phyloP scores from a whole-genome alignment of 2,329 filamentous ascomycete species.

The Cladophialophora exuberans region DNA sequence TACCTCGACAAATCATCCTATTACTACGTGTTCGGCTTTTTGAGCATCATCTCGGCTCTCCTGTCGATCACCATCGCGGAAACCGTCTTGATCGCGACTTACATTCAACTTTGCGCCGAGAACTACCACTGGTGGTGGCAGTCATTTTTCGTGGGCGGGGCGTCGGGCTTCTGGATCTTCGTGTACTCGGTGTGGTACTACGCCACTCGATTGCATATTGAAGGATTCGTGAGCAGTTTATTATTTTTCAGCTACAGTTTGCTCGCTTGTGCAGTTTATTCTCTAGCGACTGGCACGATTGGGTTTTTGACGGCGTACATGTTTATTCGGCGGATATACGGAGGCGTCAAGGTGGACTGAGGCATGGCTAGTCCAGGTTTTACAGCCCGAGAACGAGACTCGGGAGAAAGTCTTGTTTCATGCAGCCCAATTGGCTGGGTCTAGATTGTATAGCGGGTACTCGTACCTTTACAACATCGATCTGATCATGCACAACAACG shows the following conservation, averaged over 20 bases:
- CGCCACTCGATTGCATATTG: conserved; percentile 76
- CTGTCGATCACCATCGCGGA: conserved; percentile 77
- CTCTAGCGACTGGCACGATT: conserved; percentile 77
- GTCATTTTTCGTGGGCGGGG: conserved; percentile 77
- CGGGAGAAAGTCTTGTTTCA: conserved; percentile 1
- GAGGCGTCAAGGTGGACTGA: conserved; percentile 35
- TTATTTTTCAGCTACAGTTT: conserved; percentile 86
- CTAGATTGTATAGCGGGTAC: conserved; percentile 16
- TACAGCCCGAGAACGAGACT: neutral
- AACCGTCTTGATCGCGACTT: conserved; percentile 81
- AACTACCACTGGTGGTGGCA: conserved; percentile 95
- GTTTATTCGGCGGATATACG: conserved; percentile 77
- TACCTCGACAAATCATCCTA: conserved; percentile 92
- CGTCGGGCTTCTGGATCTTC: conserved; percentile 80
- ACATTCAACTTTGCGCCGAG: conserved; percentile 80
- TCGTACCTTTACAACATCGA: neutral
- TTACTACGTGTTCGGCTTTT: conserved; percentile 89
- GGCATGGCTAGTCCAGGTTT: neutral
- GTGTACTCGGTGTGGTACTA: conserved; percentile 85
- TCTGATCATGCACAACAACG: conserved; percentile 5
- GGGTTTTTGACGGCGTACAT: conserved; percentile 83
- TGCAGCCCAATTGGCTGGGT: conserved; percentile 9
- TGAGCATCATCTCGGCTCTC: conserved; percentile 73
- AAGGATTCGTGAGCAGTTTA: conserved; percentile 75
- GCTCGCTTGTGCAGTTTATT: conserved; percentile 80